Evolutionary conservation across 2,329 filamentous ascomycete species (phyloP).

Genomic region (Botrytis hyacinthi): DNA sequence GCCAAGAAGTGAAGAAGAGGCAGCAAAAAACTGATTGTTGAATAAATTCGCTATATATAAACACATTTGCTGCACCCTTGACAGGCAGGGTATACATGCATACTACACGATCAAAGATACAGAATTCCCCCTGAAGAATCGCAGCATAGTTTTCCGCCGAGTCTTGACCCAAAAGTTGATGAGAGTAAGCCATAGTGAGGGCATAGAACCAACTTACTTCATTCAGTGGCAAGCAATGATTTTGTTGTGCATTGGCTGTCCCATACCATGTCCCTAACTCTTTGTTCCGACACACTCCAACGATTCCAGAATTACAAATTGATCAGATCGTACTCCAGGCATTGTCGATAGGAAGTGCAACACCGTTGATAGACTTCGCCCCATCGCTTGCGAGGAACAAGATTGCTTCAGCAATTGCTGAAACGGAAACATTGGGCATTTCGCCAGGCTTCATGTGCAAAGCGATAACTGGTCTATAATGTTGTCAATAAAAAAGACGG

Average conservation of each 20-base stretch:
- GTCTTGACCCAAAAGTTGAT: not conserved
- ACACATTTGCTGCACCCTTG: not conserved
- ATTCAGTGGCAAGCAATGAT: not conserved
- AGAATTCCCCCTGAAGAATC: too few species aligned
- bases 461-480: conserved; percentile 36
- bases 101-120: not conserved
- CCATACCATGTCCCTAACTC: not conserved
- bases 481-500: not conserved
- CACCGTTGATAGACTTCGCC: conserved; percentile 41
- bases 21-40: not conserved
- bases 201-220: not conserved
- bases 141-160: not conserved
- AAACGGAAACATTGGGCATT: conserved; percentile 33
- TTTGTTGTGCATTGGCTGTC: not conserved
- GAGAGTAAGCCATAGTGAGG: not conserved
- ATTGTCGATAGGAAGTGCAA: conserved; percentile 41
- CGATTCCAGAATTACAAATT: not conserved
- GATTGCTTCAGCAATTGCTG: conserved; percentile 42
- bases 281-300: not conserved
- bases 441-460: conserved; percentile 34
- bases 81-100: not conserved
- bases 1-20: not conserved
- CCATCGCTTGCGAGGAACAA: conserved; percentile 41
- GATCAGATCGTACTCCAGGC: conserved; percentile 41
- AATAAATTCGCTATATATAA: too few species aligned